Percentiles rank a stretch among this genome's conserved stretches.
phyloP scores from a whole-genome alignment of 2,329 filamentous ascomycete genomes.

The Epichloe gansuensis region DNA sequence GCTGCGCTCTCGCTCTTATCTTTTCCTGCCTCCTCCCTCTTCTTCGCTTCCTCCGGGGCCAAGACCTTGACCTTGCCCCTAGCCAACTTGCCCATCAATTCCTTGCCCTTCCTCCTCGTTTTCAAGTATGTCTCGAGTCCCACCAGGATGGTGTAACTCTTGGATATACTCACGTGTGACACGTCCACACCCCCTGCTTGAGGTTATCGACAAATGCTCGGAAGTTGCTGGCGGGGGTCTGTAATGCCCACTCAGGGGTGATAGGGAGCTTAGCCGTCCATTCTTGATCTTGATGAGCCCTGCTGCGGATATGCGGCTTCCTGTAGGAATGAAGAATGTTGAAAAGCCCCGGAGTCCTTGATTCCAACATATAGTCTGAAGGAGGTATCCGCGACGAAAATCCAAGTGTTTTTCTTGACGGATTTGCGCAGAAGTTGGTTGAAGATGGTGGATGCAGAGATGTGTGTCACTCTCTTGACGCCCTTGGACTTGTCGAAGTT shows the following conservation, averaged over 20 bases:
- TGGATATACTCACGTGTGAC: conserved; percentile 63
- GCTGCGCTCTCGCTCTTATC: conserved; percentile 50
- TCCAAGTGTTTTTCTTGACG: conserved; percentile 83
- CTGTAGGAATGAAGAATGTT: conserved; percentile 82
- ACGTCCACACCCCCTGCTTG: conserved; percentile 65
- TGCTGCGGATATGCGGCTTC: conserved; percentile 67
- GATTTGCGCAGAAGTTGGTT: conserved; percentile 69
- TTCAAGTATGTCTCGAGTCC: conserved; percentile 72
- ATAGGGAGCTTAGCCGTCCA: conserved; percentile 62
- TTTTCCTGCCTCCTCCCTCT: conserved; percentile 44
- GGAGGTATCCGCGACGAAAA: conserved; percentile 78
- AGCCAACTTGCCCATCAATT: conserved; percentile 34
- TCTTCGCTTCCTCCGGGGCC: conserved; percentile 45
- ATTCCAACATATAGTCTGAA: conserved; percentile 83
- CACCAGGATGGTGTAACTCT: conserved; percentile 70
- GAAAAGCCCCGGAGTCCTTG: conserved; percentile 78
- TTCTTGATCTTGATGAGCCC: conserved; percentile 77
- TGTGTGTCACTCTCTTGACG: conserved; percentile 41
- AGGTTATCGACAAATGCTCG: conserved; percentile 66
- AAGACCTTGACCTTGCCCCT: conserved; percentile 47
- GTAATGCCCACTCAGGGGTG: conserved; percentile 68
- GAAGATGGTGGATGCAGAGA: conserved; percentile 61
- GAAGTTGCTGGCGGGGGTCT: conserved; percentile 76
- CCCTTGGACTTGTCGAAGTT: conserved; percentile 50
- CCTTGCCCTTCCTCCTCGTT: conserved; percentile 53